phyloP scores from a whole-genome alignment of 805 yeast species.

The Metschnikowia cubensis region DNA sequence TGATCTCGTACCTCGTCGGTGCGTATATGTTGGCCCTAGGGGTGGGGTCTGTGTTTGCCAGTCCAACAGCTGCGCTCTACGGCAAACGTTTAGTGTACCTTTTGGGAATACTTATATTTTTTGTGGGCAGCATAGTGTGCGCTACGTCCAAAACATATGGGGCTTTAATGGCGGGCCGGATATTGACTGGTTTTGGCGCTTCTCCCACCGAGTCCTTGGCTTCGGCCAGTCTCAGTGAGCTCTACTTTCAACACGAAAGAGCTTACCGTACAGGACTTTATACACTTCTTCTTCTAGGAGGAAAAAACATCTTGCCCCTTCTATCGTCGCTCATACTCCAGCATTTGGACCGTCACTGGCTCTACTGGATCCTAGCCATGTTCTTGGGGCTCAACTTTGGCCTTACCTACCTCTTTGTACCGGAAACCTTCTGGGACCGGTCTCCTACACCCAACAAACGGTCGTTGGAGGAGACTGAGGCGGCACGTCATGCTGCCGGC shows the following conservation, averaged over 20 bases:
- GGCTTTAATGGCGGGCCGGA: constrained; percentile 53
- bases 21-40: constrained; percentile 57
- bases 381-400: constrained; percentile 45
- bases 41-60: constrained; percentile 52
- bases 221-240: constrained; percentile 57
- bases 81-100: constrained; percentile 59
- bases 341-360: constrained; percentile 52
- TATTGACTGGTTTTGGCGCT: constrained; percentile 56
- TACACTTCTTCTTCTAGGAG: constrained; percentile 56
- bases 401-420: constrained; percentile 50
- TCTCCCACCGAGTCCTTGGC: constrained; percentile 61
- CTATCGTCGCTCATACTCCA: constrained; percentile 51
- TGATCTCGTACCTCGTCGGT: constrained; percentile 53
- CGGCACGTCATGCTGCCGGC: constrained; percentile 36
- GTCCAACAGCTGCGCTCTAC: constrained; percentile 53
- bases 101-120: constrained; percentile 43
- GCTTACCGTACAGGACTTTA: constrained; percentile 58
- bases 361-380: constrained; percentile 55
- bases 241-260: constrained; percentile 57
- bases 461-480: constrained; percentile 44
- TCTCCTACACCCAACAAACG: constrained; percentile 47
- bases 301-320: constrained; percentile 56
- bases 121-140: constrained; percentile 53
- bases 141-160: constrained; percentile 48
- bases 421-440: constrained; percentile 64